Evolutionary conservation across 805 yeast species (phyloP).

Genomic region (Tetrapisispora namnaoensis): DNA sequence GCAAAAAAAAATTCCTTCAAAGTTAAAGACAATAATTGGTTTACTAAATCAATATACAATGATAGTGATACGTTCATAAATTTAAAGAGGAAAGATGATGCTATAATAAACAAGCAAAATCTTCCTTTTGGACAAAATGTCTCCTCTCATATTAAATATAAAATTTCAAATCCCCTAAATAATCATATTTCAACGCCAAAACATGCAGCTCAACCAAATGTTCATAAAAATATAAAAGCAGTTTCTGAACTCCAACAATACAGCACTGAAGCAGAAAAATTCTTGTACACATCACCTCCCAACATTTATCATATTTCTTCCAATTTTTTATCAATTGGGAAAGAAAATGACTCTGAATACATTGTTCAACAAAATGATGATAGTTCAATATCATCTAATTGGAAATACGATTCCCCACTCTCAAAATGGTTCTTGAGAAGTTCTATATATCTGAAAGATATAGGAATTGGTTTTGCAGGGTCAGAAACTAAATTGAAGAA

Average conservation of each 20-base stretch:
- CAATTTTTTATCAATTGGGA: slow-evolving; percentile 7
- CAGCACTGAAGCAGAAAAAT: slow-evolving; percentile 13
- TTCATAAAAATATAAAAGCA: not conserved
- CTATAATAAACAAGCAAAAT: slow-evolving; percentile 3
- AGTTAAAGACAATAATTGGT: slow-evolving; percentile 2
- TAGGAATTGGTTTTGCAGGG: slow-evolving; percentile 8
- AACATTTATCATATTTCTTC: slow-evolving; percentile 18
- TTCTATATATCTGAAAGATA: slow-evolving; percentile 20
- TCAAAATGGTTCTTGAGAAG: slow-evolving; percentile 28
- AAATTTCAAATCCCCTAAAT: slow-evolving; percentile 9
- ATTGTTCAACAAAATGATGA: not conserved
- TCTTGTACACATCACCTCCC: slow-evolving; percentile 22
- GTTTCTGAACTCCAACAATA: slow-evolving; percentile 1
- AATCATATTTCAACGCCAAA: slow-evolving; percentile 18
- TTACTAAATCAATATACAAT: slow-evolving; percentile 1
- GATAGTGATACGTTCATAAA: not conserved
- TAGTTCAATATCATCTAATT: slow-evolving; percentile 4
- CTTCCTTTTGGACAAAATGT: slow-evolving; percentile 10
- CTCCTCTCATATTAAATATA: slow-evolving; percentile 16
- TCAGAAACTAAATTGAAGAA: slow-evolving; percentile 23
- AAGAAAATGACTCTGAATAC: not conserved
- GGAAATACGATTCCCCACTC: slow-evolving; percentile 29
- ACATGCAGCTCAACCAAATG: slow-evolving; percentile 2
- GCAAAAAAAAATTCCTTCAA: slow-evolving; percentile 2
- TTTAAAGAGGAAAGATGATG: not conserved